These are phyloP conservation scores for Thermomucor indicae-seudaticae DNA, from an alignment of 371 early-diverging fungal species.

Conservation along the genomic window DNA sequence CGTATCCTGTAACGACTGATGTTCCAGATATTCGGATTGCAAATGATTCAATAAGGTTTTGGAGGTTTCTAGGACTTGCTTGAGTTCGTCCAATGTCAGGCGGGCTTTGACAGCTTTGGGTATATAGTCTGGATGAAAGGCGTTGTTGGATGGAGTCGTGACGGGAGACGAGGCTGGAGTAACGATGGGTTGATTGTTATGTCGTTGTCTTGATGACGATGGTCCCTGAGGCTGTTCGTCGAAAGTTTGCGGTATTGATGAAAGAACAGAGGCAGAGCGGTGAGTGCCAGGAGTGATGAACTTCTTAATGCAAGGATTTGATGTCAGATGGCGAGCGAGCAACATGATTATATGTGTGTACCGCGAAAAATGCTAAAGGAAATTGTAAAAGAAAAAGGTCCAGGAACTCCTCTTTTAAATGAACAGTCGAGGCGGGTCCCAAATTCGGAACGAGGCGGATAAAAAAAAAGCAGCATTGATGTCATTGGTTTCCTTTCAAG, in stretches of 20 bases:
- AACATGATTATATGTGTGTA: no score
- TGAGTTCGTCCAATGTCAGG: constrained; percentile 24
- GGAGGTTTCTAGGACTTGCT: constrained; percentile 28
- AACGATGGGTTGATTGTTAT: no score
- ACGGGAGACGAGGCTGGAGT: constrained; percentile 34
- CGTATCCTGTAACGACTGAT: constrained; percentile 12
- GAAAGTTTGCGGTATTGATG: constrained; percentile 3
- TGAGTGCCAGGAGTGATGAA: not conserved
- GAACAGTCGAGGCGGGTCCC: no score
- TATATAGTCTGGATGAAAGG: constrained; percentile 37
- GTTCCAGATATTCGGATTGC: constrained; percentile 18
- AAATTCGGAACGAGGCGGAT: no score
- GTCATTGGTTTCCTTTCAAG: no score
- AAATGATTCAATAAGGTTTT: constrained; percentile 19
- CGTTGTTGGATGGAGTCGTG: constrained; percentile 40
- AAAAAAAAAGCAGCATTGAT: no score
- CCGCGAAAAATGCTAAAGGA: no score
- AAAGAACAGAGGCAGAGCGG: constrained; percentile 20
- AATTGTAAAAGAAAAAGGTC: no score
- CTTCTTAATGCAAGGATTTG: not conserved
- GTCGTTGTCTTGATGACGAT: not conserved
- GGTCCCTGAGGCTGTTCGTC: not conserved
- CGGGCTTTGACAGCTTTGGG: constrained; percentile 31
- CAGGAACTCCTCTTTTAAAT: no score
- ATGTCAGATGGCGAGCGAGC: not conserved